Base-by-base conservation (phyloP, 306 rosid genomes). In the Abrus precatorius region DNA sequence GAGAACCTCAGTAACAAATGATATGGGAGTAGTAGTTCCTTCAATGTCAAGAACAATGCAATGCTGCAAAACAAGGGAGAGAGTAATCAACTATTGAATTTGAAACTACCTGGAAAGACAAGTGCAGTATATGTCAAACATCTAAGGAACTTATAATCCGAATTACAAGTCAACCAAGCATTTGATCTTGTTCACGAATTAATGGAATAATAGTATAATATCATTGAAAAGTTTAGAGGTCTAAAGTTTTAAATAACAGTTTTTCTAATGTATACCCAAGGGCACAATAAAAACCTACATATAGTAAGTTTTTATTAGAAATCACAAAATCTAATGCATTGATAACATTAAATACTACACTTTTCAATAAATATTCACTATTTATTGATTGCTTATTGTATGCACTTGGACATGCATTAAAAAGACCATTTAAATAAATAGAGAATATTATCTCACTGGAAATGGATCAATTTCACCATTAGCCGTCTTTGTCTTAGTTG, bases 21-120 rank as follows among this genome's bases (percentile, higher is more conserved):
- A 91, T 81, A 91, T 93, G 6, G 97, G 97, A 68, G 94, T 89
- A 41, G 97, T 93, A 53, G 97, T 91, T 70, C 97, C 97, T 75
- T 93, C 97, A 59, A 93, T 91, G 89, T 93, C 97, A 57, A 93
- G 97, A 86, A 93, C 91, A 85, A 93, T 73, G 72, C 91, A 91
- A 12, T 69, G 84, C 97, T 93, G 91, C 85, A 86, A 62, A 67
- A 34, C 63, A 55, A 80, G 6, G 47, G 76, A 77, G 11, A 32
- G 61, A 71, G 30, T 66, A 75, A 61, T 75, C 56, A 60, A 48
- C 12, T n/a, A 36, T 64, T 29, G 6, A 60, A 27, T 67, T 27
- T 44, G 9, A 27, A 67, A 44, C 9, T 67, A 67, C 14, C 61
- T 1, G 38, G 72, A 44, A 52, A 41, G 36, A 28, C 29, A 41